Evolutionary conservation across 495 filamentous ascomycete species (phyloP), one percentile per base, ranked within the genome.

Genomic region (Penicillium samsonianum): DNA sequence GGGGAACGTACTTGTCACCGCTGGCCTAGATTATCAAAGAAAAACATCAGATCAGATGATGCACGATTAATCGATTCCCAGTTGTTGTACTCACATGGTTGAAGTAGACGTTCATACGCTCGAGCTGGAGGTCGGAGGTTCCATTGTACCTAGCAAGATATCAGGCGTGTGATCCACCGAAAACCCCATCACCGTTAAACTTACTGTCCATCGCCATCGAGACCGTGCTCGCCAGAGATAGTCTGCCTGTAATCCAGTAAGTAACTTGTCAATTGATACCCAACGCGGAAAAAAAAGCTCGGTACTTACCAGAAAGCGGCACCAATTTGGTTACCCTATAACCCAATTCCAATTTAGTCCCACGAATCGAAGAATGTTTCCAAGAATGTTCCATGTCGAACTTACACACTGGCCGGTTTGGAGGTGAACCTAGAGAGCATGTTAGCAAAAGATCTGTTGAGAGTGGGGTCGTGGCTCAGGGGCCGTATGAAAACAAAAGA

Each of bases 81-180:
- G 35, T 5, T 10, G 30, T 44, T 22, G 35, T 38, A 76, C 81
- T 54, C 75, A 96, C 93, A 89, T 98, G 91, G 82, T 97, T 99
- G 87, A 99, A 99, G 87, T 99, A 99, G 77, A 99, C 94, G 81
- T 92, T 99, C 93, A 99, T 96, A 71, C 94, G 93, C 88, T 99
- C 94, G 59, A 97, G 84, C 84, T 99, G 94, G 73, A 99, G 92
- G 78, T 98, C 94, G 51, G 93, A 97, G 62, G 90, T 89, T 68
- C 95, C 94, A 78, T 92, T 93, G 85, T 97, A 98, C 56, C 93
- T 98, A 65, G 56, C 25, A 44, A 64, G 55, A 62, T 43, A 73
- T 73, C 60, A 74, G 69, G 68, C 44, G 40, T 51, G 62, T 49
- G 55, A 60, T 63, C 57, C 57, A 25, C 30, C 12, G 45, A 30